phyloP scores from a whole-genome alignment of 768 basidiomycete species.

The Crucibulum laeve region DNA sequence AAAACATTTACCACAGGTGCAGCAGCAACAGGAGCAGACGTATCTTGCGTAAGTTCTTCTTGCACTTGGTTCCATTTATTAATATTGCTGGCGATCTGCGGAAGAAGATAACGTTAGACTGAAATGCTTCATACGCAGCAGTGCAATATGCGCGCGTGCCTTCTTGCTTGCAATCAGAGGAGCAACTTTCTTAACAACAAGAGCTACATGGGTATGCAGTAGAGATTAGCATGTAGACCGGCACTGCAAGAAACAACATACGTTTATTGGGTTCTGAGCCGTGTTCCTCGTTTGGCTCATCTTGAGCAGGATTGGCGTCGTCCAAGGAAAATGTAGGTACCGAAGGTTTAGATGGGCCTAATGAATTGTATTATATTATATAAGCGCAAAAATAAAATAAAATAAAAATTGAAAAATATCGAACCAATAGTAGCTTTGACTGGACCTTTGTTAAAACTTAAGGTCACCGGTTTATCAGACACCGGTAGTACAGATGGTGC shows the following conservation, averaged over 20 bases:
- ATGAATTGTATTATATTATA: not conserved
- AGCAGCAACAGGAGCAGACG: conserved; percentile 17
- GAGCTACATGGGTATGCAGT: conserved; percentile 12
- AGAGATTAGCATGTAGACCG: not conserved
- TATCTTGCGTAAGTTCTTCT: conserved; percentile 66
- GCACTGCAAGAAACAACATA: conserved; percentile 22
- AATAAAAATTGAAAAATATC: not conserved
- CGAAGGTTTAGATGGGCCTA: conserved; percentile 30
- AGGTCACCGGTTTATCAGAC: conserved; percentile 76
- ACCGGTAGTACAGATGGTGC: conserved; percentile 69
- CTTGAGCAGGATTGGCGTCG: conserved; percentile 45
- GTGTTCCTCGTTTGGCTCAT: conserved; percentile 40
- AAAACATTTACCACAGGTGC: conserved; percentile 29
- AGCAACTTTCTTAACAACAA: conserved; percentile 65
- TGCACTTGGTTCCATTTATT: conserved; percentile 97
- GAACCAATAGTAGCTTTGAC: conserved; percentile 25
- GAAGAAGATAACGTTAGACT: conserved; percentile 8
- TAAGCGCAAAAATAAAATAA: conserved; percentile 1
- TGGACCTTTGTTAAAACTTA: conserved; percentile 63
- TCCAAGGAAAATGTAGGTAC: conserved; percentile 67
- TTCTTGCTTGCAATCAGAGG: conserved; percentile 85
- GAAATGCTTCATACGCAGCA: conserved; percentile 8
- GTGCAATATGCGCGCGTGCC: conserved; percentile 42
- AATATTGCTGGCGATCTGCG: conserved; percentile 84
- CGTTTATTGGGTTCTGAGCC: conserved; percentile 46